Percentiles rank a stretch among this genome's conserved stretches.
phyloP scores from a whole-genome alignment of 108 stramenopile genomes.

The Nannochloropsis gaditana region DNA sequence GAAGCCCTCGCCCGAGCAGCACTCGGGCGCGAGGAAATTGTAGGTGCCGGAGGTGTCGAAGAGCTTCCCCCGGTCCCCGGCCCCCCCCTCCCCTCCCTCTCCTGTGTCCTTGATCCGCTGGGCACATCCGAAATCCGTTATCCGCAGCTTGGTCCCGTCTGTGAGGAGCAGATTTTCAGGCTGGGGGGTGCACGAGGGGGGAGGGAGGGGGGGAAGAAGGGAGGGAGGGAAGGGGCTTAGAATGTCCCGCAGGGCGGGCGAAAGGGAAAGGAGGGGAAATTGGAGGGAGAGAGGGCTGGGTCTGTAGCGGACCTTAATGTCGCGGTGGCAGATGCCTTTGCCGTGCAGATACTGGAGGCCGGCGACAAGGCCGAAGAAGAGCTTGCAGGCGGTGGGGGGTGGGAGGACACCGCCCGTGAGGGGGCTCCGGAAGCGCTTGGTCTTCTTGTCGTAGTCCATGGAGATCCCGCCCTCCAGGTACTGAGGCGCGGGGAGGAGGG shows the following conservation, averaged over 20 bases:
- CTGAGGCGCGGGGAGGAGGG: slow-evolving; percentile 27
- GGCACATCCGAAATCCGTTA: slow-evolving; percentile 44
- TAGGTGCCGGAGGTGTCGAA: slow-evolving; percentile 38
- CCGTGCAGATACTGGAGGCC: slow-evolving; percentile 57
- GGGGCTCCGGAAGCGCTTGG: slow-evolving; percentile 22
- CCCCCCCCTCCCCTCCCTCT: slow-evolving; percentile 17
- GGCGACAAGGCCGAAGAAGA: slow-evolving; percentile 43
- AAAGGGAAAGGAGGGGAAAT: not conserved
- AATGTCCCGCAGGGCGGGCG: not conserved
- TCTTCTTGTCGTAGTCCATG: slow-evolving; percentile 32
- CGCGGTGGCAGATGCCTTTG: slow-evolving; percentile 53
- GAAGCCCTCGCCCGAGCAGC: slow-evolving; percentile 28
- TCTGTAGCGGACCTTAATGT: slow-evolving; percentile 43
- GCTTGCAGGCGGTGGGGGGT: slow-evolving; percentile 35
- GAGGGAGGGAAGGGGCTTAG: not conserved
- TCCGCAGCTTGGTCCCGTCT: slow-evolving; percentile 40
- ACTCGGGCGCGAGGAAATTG: slow-evolving; percentile 41
- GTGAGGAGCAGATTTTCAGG: slow-evolving; percentile 43
- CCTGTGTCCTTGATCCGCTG: not conserved
- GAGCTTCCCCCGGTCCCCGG: not conserved
- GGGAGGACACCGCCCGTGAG: not conserved
- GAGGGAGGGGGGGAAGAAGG: not conserved
- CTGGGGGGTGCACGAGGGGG: not conserved
- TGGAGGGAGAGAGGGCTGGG: not conserved
- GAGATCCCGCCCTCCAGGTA: slow-evolving; percentile 40